Percentiles rank a stretch among this genome's conserved stretches.
phyloP scores from a whole-genome alignment of 2,329 filamentous ascomycete species.

The Drechslerella stenobrocha region DNA sequence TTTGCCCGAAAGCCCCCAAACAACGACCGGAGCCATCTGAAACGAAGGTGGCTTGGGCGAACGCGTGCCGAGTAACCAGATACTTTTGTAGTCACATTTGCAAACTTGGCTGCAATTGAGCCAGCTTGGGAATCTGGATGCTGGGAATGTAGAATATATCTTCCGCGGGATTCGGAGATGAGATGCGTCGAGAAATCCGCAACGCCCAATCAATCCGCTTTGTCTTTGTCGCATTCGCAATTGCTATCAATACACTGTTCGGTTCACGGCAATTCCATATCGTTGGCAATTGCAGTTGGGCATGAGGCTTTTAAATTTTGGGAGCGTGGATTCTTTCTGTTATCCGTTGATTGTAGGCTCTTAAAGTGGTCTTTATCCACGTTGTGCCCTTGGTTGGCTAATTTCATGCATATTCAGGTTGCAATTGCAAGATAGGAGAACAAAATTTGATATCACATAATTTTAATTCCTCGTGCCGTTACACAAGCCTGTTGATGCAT shows the following conservation, averaged over 20 bases:
- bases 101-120: too few relatives aligned
- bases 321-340: neutral
- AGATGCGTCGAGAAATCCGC: slow-evolving; percentile 8
- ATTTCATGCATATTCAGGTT: too few relatives aligned
- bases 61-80: slow-evolving; percentile 40
- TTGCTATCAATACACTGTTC: too few relatives aligned
- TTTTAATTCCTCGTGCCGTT: neutral
- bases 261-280: too few relatives aligned
- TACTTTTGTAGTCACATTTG: slow-evolving; percentile 22
- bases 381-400: too few relatives aligned
- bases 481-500: neutral
- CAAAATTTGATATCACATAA: neutral
- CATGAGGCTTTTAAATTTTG: neutral
- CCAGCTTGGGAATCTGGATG: neutral
- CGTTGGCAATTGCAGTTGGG: neutral
- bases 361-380: too few relatives aligned
- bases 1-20: slow-evolving; percentile 19
- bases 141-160: slow-evolving; percentile 46
- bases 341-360: neutral
- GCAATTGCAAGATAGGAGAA: neutral
- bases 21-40: slow-evolving; percentile 13
- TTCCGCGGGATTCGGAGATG: slow-evolving; percentile 46
- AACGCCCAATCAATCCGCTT: slow-evolving; percentile 6
- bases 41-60: slow-evolving; percentile 40
- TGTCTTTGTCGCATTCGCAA: too few relatives aligned